A percentile compares a stretch with the other conserved stretches of the same genome.
Evolutionary conservation across 768 basidiomycete species (phyloP).

Genomic region (Rossbeevera mucosa): DNA sequence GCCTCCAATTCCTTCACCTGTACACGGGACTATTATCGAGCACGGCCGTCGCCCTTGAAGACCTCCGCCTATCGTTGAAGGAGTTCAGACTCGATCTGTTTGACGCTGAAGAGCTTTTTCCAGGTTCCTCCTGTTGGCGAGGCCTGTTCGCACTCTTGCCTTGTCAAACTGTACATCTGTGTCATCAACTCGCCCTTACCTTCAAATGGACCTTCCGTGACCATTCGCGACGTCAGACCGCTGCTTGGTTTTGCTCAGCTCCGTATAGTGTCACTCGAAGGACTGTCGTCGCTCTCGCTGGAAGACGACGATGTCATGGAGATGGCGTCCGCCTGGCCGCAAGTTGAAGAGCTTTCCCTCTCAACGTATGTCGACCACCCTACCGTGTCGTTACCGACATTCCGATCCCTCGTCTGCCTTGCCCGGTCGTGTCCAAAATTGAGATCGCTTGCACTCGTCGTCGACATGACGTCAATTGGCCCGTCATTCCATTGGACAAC

Average conservation of each 20-base stretch:
- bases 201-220: not conserved
- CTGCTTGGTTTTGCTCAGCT: slow-evolving; percentile 14
- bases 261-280: slow-evolving; percentile 14
- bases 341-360: slow-evolving; percentile 17
- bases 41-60: slow-evolving; percentile 2
- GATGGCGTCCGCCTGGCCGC: slow-evolving; percentile 20
- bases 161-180: slow-evolving; percentile 12
- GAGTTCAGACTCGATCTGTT: slow-evolving; percentile 23
- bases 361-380: slow-evolving; percentile 14
- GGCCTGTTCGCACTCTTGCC: slow-evolving; percentile 12
- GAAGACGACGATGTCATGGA: slow-evolving; percentile 14
- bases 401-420: slow-evolving; percentile 14
- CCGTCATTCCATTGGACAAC: not conserved
- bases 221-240: slow-evolving; percentile 11
- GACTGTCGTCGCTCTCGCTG: slow-evolving; percentile 12
- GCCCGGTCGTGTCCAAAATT: slow-evolving; percentile 12
- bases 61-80: slow-evolving; percentile 9
- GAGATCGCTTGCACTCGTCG: slow-evolving; percentile 19
- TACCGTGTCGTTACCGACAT: slow-evolving; percentile 17
- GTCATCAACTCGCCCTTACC: slow-evolving; percentile 13
- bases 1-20: slow-evolving; percentile 17
- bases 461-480: slow-evolving; percentile 12
- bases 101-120: slow-evolving; percentile 12
- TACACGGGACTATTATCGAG: slow-evolving; percentile 16
- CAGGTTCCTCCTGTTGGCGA: slow-evolving; percentile 1